Evolutionary conservation across 2,329 filamentous ascomycete species (phyloP).

Genomic region (Calonectria naviculata): DNA sequence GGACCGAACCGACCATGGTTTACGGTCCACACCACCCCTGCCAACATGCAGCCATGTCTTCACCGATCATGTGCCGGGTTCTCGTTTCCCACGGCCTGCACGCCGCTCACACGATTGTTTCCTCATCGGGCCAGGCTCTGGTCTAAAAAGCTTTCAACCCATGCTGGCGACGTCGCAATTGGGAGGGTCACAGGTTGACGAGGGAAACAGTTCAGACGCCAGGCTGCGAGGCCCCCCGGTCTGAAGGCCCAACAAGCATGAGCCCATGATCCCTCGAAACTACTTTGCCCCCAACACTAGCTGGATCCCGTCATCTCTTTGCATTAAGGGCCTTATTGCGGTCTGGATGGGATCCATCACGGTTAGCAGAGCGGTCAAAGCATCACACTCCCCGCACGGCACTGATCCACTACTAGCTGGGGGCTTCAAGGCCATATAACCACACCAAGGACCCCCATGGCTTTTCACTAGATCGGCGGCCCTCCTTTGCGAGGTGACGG

Average conservation of each 20-base stretch:
- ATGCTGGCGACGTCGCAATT: constrained; percentile 27
- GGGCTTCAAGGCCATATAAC: constrained; percentile 29
- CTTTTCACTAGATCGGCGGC: constrained; percentile 1
- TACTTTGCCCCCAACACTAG: constrained; percentile 23
- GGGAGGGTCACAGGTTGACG: constrained; percentile 34
- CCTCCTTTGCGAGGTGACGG: constrained; percentile 16
- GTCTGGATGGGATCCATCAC: constrained; percentile 37
- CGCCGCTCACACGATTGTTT: constrained; percentile 26
- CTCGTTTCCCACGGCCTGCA: constrained; percentile 10
- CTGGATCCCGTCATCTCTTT: constrained; percentile 24
- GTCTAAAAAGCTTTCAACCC: constrained; percentile 23
- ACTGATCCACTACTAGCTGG: constrained; percentile 34
- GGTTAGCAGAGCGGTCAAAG: constrained; percentile 40
- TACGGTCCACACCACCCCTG: constrained; percentile 13
- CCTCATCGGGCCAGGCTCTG: constrained; percentile 34
- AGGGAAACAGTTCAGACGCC: constrained; percentile 26
- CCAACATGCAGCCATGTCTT: constrained; percentile 2
- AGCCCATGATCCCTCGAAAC: constrained; percentile 23
- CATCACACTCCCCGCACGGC: constrained; percentile 34
- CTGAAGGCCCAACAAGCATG: constrained; percentile 19
- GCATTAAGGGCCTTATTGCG: constrained; percentile 37
- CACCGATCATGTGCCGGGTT: constrained; percentile 23
- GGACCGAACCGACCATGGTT: constrained; percentile 4
- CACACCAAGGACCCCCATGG: constrained; percentile 26
- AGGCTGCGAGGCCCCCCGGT: constrained; percentile 23